Conservation (phyloP, 2,329 filamentous ascomycete species). For the Apiospora koreana region DNA sequence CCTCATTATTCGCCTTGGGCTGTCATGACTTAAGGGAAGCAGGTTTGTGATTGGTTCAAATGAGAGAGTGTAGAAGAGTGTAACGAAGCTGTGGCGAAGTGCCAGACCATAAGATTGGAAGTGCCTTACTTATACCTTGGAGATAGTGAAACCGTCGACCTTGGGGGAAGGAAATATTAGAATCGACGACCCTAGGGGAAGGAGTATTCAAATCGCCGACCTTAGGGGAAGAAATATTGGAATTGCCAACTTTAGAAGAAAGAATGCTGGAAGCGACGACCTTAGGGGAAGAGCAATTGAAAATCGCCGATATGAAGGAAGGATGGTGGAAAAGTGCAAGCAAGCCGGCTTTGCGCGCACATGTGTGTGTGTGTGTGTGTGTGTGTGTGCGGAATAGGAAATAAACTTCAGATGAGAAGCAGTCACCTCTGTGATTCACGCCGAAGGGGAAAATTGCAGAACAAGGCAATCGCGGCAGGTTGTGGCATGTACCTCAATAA, state of each 20-base stretch:
- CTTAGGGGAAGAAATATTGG: background rate
- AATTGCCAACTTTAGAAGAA: background rate
- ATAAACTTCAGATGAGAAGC: no score
- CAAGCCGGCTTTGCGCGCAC: no score
- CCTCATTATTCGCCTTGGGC: background rate
- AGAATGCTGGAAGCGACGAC: background rate
- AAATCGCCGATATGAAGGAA: no score
- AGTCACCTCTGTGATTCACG: no score
- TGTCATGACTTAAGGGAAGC: background rate
- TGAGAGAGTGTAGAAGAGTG: background rate
- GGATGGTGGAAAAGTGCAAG: no score
- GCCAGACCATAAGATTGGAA: background rate
- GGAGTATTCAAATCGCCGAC: background rate
- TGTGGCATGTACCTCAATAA: background rate
- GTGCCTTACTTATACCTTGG: background rate
- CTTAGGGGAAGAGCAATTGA: no score
- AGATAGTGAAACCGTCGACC: no score
- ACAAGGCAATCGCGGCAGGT: background rate
- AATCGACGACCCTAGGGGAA: no score
- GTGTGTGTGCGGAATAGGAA: no score
- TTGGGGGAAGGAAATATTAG: no score
- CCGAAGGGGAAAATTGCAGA: background rate
- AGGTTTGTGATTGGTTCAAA: background rate
- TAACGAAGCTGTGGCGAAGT: background rate
- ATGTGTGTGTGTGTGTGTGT: no score